Base-by-base conservation (phyloP, 257 asterid species). In the Plectranthus barbatus region DNA sequence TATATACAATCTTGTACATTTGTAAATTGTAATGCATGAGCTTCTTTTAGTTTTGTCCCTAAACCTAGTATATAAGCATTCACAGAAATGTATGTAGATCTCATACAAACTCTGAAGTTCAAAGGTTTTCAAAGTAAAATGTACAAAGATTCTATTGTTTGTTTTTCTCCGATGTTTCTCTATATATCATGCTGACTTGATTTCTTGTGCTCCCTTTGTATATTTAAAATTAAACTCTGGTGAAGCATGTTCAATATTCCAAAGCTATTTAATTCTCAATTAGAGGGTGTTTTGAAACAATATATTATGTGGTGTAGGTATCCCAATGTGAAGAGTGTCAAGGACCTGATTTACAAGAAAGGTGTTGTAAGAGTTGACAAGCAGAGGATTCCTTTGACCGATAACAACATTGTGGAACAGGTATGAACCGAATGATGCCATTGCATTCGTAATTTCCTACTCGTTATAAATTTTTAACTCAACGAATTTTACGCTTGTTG, bases 341-440 rank as follows among this genome's bases (percentile, higher is more conserved):
- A 78, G 83, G 98, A 92, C 74, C 79, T 92, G 79, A 83, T 92
- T 66, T 89, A 76, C 89, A 92, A 89, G 80, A 92, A 89, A 67
- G 97, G 96, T 71, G 80, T 85, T n/a, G 82, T 78, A 8, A 92
- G 79, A 75, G 42, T 86, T 74, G 84, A 67, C 69, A 76, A 66
- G 59, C 70, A 92, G 68, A 84, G 82, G 71, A 66, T 80, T 72
- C 96, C 98, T 48, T 74, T 92, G 46, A 92, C 93, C 6, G 94
- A 90, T 80, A 92, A 89, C 67, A 87, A 83, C 66, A 64, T 92
- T 23, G 79, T 92, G 8, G 98, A 92, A 74, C 83, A 86, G 97
- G 98, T 92, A 49, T 11, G 4, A 0, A 2, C 3, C 13, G 46
- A 37, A 11, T 60, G 3, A 46, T 20, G 36, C 64, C 11, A 7